These are phyloP conservation scores for Rhipidocladum racemiflorum DNA, from an alignment of 176 grass and related monocot species.

Conservation along the genomic window DNA sequence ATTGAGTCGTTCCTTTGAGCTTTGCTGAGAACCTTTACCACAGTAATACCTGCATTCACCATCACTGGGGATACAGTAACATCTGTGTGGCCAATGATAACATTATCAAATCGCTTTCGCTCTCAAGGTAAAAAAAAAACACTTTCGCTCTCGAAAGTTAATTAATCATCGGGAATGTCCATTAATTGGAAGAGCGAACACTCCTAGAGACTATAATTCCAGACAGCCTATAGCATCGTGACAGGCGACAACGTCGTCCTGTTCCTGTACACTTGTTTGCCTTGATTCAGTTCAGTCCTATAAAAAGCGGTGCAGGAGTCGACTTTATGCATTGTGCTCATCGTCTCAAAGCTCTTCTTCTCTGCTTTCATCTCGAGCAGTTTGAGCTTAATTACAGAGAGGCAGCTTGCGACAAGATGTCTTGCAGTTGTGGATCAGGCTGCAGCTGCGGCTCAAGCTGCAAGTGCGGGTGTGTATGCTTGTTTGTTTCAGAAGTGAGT, in stretches of 20 bases:
- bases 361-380: neutral
- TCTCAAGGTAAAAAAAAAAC: neutral
- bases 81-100: neutral
- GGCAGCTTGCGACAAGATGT: slow-evolving; percentile 19
- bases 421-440: slow-evolving; percentile 46
- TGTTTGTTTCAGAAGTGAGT: neutral
- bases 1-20: neutral
- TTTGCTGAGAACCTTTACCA: neutral
- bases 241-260: neutral
- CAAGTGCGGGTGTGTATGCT: slow-evolving; percentile 23
- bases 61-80: too few species aligned
- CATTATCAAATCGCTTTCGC: neutral
- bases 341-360: neutral
- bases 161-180: neutral
- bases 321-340: slow-evolving; percentile 10
- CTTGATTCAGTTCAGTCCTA: neutral
- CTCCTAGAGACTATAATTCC: neutral
- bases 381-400: too few species aligned
- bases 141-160: neutral
- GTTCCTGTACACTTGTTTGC: neutral
- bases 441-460: slow-evolving; percentile 42
- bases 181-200: neutral
- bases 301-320: neutral
- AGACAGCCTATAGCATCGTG: neutral
- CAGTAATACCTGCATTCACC: neutral